Conservation (phyloP, 495 filamentous ascomycete genomes). For the Aspergillus campestris region DNA sequence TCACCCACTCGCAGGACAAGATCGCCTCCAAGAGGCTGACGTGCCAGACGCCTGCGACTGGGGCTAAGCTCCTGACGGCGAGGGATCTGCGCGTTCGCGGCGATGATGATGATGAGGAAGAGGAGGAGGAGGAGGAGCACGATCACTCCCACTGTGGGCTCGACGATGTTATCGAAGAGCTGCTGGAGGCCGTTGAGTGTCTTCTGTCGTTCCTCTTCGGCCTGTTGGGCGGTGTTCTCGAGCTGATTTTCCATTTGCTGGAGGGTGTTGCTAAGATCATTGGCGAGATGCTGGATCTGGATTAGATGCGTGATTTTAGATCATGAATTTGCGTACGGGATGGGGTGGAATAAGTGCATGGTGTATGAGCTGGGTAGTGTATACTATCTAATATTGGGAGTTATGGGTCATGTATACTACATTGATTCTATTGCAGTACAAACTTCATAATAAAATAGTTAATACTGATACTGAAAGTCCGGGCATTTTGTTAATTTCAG, state of each 20-base stretch:
- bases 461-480: no score
- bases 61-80: not conserved
- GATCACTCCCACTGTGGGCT: not conserved
- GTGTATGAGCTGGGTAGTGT: no score
- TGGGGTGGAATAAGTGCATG: not conserved
- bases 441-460: no score
- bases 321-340: not conserved
- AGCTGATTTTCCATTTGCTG: not conserved
- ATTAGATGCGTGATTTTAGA: not conserved
- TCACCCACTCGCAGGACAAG: not conserved
- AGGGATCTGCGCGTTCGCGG: not conserved
- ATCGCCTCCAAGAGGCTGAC: not conserved
- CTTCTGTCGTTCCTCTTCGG: not conserved
- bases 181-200: conserved; percentile 2
- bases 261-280: not conserved
- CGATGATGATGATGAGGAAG: not conserved
- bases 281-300: not conserved
- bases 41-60: not conserved
- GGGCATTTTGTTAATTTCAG: no score
- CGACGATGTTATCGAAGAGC: not conserved
- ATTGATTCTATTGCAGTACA: no score
- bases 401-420: no score
- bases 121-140: not conserved
- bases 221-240: not conserved
- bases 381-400: no score